phyloP scores from a whole-genome alignment of 208 protist genomes.

The Trypanosoma lewisi region DNA sequence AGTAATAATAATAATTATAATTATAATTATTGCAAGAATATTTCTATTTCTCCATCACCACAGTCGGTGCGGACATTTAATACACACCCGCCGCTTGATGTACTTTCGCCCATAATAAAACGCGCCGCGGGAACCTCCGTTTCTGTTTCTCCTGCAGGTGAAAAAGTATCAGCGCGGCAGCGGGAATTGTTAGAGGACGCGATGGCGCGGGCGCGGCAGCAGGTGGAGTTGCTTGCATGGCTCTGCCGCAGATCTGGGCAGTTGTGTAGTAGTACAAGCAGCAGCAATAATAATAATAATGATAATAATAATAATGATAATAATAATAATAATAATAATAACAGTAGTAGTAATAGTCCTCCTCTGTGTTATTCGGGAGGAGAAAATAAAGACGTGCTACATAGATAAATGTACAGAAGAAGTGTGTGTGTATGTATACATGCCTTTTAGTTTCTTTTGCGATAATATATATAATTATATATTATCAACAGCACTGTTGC shows the following conservation, averaged over 20 bases:
- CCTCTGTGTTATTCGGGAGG: no score
- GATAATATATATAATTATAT: neutral
- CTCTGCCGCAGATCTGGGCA: constrained; percentile 1
- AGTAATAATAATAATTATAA: no score
- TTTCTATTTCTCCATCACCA: no score
- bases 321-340: neutral
- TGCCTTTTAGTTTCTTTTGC: neutral
- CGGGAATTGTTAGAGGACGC: constrained; percentile 21
- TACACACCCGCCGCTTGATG: no score
- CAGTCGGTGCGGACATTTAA: no score
- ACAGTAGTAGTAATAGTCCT: neutral
- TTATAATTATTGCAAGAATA: no score
- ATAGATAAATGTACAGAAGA: neutral
- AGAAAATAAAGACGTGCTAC: neutral
- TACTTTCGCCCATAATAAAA: neutral
- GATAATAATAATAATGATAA: neutral
- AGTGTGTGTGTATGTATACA: neutral
- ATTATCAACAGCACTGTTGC: neutral
- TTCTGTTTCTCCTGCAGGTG: no score
- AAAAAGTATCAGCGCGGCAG: neutral
- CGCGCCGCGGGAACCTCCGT: neutral
- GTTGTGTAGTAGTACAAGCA: neutral
- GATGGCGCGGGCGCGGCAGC: constrained; percentile 10
- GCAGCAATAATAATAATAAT: neutral
- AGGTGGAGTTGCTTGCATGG: constrained; percentile 20